Percentiles rank a stretch among this genome's conserved stretches.
Evolutionary conservation across 768 basidiomycete genomes (phyloP).

Genomic region (Mycena venus): DNA sequence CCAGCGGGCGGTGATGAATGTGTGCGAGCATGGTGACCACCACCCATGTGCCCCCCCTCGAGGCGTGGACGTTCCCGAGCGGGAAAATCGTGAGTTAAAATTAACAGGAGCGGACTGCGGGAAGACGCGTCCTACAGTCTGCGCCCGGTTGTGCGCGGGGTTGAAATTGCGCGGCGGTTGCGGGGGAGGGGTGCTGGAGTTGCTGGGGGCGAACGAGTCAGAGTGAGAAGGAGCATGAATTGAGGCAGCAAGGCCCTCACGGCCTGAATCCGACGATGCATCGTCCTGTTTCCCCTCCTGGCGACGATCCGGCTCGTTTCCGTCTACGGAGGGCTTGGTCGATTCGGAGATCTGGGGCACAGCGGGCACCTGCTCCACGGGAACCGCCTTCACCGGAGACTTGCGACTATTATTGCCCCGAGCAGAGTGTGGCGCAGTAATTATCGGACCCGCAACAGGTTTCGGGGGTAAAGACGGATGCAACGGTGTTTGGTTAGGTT

Average conservation of each 20-base stretch:
- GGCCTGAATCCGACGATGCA: slow-evolving; percentile 26
- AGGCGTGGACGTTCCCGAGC: slow-evolving; percentile 61
- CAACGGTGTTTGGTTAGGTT: slow-evolving; percentile 38
- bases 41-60: slow-evolving; percentile 52
- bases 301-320: not conserved
- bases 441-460: slow-evolving; percentile 46
- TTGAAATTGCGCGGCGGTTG: slow-evolving; percentile 43
- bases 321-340: not conserved
- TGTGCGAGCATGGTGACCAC: slow-evolving; percentile 66
- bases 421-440: slow-evolving; percentile 31
- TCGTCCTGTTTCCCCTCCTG: slow-evolving; percentile 34
- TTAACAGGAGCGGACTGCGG: slow-evolving; percentile 45
- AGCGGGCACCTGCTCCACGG: not conserved
- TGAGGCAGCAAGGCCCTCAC: slow-evolving; percentile 60
- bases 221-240: slow-evolving; percentile 66
- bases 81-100: slow-evolving; percentile 48
- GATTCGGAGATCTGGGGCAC: not conserved
- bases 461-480: slow-evolving; percentile 65
- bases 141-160: slow-evolving; percentile 66
- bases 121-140: slow-evolving; percentile 64
- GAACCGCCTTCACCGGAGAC: not conserved
- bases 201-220: slow-evolving; percentile 58
- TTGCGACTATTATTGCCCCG: slow-evolving; percentile 27
- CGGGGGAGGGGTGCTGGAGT: slow-evolving; percentile 46
- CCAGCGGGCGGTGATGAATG: slow-evolving; percentile 74